A percentile compares a stretch with the other conserved stretches of the same genome.
phyloP scores from a whole-genome alignment of 2,329 filamentous ascomycete species.

The Aplosporella prunicola region DNA sequence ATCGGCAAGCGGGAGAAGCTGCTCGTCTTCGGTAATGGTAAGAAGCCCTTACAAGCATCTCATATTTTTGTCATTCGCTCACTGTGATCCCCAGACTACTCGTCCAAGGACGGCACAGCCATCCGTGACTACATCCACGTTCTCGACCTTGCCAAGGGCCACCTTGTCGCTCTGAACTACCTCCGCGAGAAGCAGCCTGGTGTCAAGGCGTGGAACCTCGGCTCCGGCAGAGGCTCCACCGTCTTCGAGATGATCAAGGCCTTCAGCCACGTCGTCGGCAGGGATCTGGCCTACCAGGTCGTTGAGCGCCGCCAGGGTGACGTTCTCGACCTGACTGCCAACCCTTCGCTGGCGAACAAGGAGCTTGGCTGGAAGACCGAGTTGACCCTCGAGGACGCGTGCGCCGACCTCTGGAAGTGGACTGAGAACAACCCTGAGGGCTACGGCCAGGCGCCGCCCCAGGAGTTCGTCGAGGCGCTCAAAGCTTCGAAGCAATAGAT shows the following conservation, averaged over 20 bases:
- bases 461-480: constrained; percentile 58
- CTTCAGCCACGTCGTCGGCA: constrained; percentile 79
- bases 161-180: constrained; percentile 83
- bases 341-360: constrained; percentile 74
- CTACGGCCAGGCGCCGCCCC: constrained; percentile 84
- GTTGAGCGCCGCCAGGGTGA: constrained; percentile 75
- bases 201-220: constrained; percentile 92
- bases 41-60: constrained; percentile 24
- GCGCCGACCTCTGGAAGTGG: constrained; percentile 92
- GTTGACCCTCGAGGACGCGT: constrained; percentile 83
- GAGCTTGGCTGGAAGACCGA: constrained; percentile 92
- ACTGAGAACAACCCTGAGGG: constrained; percentile 94
- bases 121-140: constrained; percentile 99
- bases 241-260: constrained; percentile 97
- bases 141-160: constrained; percentile 76
- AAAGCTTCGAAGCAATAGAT: constrained; percentile 8
- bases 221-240: constrained; percentile 87
- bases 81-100: constrained; percentile 57
- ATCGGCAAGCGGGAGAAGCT: constrained; percentile 92
- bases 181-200: constrained; percentile 76
- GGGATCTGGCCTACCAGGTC: constrained; percentile 78
- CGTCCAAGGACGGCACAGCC: constrained; percentile 79
- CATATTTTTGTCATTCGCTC: background rate
- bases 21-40: constrained; percentile 86
- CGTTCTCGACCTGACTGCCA: constrained; percentile 88